Percentiles rank a stretch among this genome's conserved stretches.
phyloP scores from a whole-genome alignment of 2,329 filamentous ascomycete genomes.

The Myriangium duriaei region DNA sequence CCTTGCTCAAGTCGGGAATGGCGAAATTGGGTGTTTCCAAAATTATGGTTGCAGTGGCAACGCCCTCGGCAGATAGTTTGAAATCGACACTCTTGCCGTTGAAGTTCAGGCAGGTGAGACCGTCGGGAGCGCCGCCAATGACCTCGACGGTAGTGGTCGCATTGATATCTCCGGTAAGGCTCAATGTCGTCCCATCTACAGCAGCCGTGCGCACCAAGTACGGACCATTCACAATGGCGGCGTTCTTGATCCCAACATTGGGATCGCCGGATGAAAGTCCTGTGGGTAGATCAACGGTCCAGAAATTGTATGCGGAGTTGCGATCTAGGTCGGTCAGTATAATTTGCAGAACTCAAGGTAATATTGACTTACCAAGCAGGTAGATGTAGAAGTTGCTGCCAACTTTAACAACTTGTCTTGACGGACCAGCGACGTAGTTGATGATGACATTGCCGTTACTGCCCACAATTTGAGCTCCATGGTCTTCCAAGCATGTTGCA shows the following conservation, averaged over 20 bases:
- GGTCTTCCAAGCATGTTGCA: constrained; percentile 30
- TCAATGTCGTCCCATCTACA: constrained; percentile 43
- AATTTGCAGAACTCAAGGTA: too few relatives aligned
- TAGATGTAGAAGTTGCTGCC: constrained; percentile 41
- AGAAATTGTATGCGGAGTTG: constrained; percentile 56
- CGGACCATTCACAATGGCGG: constrained; percentile 49
- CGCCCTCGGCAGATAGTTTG: constrained; percentile 23
- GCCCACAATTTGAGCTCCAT: constrained; percentile 22
- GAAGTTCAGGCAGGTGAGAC: constrained; percentile 45
- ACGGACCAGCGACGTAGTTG: constrained; percentile 44
- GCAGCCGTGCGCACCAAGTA: constrained; percentile 52
- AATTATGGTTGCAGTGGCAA: constrained; percentile 41
- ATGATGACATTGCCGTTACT: constrained; percentile 35
- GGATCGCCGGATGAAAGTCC: constrained; percentile 22
- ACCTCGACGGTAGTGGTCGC: constrained; percentile 55
- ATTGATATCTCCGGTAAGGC: constrained; percentile 61
- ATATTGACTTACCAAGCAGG: constrained; percentile 36
- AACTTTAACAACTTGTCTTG: constrained; percentile 41
- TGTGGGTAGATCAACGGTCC: constrained; percentile 45
- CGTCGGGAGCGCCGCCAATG: constrained; percentile 45
- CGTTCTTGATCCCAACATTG: constrained; percentile 23
- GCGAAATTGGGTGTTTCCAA: constrained; percentile 39
- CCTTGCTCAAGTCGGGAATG: constrained; percentile 44
- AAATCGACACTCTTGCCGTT: constrained; percentile 39
- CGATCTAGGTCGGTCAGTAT: constrained; percentile 36